phyloP scores from a whole-genome alignment of 352 stramenopile genomes.

The Pythium volutum region DNA sequence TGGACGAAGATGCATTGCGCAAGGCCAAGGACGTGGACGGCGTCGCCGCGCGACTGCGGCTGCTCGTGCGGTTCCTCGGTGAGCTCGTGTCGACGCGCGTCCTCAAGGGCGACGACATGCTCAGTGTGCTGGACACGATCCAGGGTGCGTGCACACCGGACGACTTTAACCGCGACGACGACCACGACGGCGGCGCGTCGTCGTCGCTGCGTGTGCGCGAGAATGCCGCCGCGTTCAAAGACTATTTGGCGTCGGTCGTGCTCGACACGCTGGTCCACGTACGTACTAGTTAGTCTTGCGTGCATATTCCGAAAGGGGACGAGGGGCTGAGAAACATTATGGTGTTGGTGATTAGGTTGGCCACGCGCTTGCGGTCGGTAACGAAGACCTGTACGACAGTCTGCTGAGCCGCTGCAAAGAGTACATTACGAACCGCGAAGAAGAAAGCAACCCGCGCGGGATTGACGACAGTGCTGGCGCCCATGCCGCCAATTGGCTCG shows the following conservation, averaged over 20 bases:
- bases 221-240: slow-evolving; percentile 64
- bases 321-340: not conserved
- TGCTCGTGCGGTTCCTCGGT: slow-evolving; percentile 64
- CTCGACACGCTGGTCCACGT: slow-evolving; percentile 68
- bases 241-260: slow-evolving; percentile 70
- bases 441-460: slow-evolving; percentile 56
- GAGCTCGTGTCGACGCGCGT: slow-evolving; percentile 57
- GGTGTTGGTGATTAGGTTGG: slow-evolving; percentile 25
- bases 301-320: too few species aligned
- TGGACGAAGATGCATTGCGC: slow-evolving; percentile 36
- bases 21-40: slow-evolving; percentile 22
- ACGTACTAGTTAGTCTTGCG: not conserved
- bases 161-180: slow-evolving; percentile 50
- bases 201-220: slow-evolving; percentile 36
- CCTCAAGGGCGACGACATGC: slow-evolving; percentile 56
- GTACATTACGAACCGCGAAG: slow-evolving; percentile 62
- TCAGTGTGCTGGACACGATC: slow-evolving; percentile 56
- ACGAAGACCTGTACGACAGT: slow-evolving; percentile 64
- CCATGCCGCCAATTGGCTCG: slow-evolving; percentile 58
- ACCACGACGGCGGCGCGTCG: slow-evolving; percentile 20
- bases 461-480: slow-evolving; percentile 14
- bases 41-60: slow-evolving; percentile 46
- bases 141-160: slow-evolving; percentile 62
- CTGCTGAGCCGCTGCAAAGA: slow-evolving; percentile 67
- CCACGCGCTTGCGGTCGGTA: slow-evolving; percentile 35